These are phyloP conservation scores for Fulvia fulva DNA, from an alignment of 2,329 filamentous ascomycete species.

Conservation along the genomic window DNA sequence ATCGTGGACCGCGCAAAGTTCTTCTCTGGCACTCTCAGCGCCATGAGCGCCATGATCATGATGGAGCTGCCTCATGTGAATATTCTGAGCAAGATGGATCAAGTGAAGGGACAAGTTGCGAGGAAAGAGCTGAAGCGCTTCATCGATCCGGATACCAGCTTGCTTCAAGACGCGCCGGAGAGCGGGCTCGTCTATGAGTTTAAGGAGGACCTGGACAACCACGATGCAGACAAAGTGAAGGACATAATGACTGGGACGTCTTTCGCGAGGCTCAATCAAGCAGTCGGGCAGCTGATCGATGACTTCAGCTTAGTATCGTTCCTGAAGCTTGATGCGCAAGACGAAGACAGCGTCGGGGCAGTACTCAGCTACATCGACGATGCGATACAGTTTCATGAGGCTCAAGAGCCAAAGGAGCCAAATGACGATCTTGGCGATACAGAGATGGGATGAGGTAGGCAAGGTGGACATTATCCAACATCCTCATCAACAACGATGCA, in stretches of 20 bases:
- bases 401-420: constrained; percentile 84
- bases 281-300: constrained; percentile 87
- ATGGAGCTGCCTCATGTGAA: constrained; percentile 96
- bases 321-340: constrained; percentile 79
- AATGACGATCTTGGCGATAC: constrained; percentile 57
- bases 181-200: constrained; percentile 44
- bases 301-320: constrained; percentile 98
- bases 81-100: constrained; percentile 95
- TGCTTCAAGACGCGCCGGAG: constrained; percentile 75
- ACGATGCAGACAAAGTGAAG: constrained; percentile 59
- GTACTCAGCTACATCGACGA: constrained; percentile 92
- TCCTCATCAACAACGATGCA: too few relatives aligned
- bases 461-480: neutral
- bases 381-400: constrained; percentile 87
- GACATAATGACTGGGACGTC: constrained; percentile 75
- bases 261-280: constrained; percentile 78
- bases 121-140: constrained; percentile 88
- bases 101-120: constrained; percentile 83
- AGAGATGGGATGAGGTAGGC: constrained; percentile 42
- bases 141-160: constrained; percentile 74
- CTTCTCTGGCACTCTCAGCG: constrained; percentile 90
- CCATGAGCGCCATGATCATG: constrained; percentile 99
- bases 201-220: constrained; percentile 42
- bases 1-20: constrained; percentile 95
- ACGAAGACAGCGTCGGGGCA: constrained; percentile 83